Percentiles rank a stretch among this genome's conserved stretches.
These are phyloP conservation scores for Ustilago bromivora DNA, from an alignment of 1,284 basidiomycete genomes.

Conservation along the genomic window DNA sequence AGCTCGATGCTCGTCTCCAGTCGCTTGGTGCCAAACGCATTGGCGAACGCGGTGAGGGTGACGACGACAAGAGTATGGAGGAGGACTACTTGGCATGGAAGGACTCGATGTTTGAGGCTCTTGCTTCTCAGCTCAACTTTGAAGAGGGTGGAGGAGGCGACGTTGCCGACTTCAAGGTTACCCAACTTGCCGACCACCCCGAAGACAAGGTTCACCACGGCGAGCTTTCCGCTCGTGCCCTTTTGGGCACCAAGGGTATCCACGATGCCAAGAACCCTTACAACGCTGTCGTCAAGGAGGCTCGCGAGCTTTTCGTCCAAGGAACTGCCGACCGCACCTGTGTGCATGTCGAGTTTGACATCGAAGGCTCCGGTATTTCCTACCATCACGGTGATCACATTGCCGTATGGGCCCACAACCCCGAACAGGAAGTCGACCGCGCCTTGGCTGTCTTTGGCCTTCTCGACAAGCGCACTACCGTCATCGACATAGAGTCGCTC, in stretches of 20 bases:
- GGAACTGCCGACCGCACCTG: conserved; percentile 84
- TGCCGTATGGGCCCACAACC: conserved; percentile 95
- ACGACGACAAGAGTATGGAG: conserved; percentile 99
- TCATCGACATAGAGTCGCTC: conserved; percentile 89
- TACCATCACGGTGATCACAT: conserved; percentile 99
- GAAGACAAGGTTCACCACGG: conserved; percentile 66
- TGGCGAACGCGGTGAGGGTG: conserved; percentile 92
- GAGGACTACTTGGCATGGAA: conserved; percentile 99
- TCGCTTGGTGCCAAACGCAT: conserved; percentile 88
- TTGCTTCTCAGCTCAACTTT: conserved; percentile 82
- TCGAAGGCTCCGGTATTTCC: conserved; percentile 93
- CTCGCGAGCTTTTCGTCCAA: conserved; percentile 85
- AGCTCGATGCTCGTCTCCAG: conserved; percentile 80
- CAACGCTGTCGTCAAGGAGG: conserved; percentile 81
- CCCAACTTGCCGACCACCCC: conserved; percentile 76
- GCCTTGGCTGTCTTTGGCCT: conserved; percentile 88
- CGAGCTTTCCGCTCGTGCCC: conserved; percentile 77
- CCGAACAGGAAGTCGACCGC: conserved; percentile 90
- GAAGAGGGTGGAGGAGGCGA: conserved; percentile 97
- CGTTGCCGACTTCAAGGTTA: conserved; percentile 91
- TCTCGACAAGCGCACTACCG: conserved; percentile 76
- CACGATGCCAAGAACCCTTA: conserved; percentile 98
- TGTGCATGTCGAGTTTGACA: conserved; percentile 93
- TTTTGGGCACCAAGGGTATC: conserved; percentile 84
- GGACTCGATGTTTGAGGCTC: conserved; percentile 92